Evolutionary conservation across 306 rosid species (phyloP).

Genomic region (Sicyos edulis): DNA sequence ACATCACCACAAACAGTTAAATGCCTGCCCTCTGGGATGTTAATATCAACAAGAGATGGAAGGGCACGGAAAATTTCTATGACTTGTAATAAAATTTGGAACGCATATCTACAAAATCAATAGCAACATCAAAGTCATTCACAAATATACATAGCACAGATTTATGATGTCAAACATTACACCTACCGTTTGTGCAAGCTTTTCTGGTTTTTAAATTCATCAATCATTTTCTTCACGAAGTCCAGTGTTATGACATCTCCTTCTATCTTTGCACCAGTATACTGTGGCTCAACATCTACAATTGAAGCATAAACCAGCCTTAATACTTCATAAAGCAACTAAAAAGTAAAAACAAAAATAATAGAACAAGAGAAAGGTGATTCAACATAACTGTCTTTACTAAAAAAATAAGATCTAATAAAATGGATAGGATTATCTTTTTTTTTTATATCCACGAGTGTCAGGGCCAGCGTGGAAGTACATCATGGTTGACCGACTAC

Average conservation of each 20-base stretch:
- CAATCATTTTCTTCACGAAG: conserved; percentile 93
- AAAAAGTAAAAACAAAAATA: neutral
- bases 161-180: conserved; percentile 1
- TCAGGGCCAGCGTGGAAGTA: no score
- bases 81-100: conserved; percentile 82
- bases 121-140: conserved; percentile 4
- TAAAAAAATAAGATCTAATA: neutral
- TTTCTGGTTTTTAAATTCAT: conserved; percentile 89
- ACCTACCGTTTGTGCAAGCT: conserved; percentile 74
- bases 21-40: conserved; percentile 64
- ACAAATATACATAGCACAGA: neutral
- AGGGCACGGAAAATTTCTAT: conserved; percentile 66
- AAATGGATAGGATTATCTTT: no score
- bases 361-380: conserved; percentile 7
- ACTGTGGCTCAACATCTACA: conserved; percentile 87
- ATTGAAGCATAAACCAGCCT: conserved; percentile 26
- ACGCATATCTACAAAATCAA: conserved; percentile 64
- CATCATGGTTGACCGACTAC: no score
- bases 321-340: neutral
- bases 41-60: conserved; percentile 88
- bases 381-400: neutral
- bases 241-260: conserved; percentile 85
- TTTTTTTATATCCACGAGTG: no score
- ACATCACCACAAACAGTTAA: conserved; percentile 98
- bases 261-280: conserved; percentile 89